phyloP scores from a whole-genome alignment of 177 flowering plant species.

The Vitis hybrid region DNA sequence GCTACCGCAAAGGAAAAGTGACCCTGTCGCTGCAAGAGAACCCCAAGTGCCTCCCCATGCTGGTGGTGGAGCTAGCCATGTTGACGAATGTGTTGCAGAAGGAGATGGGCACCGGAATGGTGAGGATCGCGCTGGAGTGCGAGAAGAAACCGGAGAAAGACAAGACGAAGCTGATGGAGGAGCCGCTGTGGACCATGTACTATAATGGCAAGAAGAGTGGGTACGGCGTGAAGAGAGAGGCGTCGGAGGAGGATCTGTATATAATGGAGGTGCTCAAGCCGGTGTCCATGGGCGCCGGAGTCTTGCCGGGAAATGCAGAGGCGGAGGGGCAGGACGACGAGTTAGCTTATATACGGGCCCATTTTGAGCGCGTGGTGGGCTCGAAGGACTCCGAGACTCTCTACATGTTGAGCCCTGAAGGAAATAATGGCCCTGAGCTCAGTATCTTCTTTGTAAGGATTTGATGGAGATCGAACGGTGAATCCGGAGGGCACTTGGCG shows the following conservation, averaged over 20 bases:
- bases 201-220: slow-evolving; percentile 78
- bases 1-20: slow-evolving; percentile 73
- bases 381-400: slow-evolving; percentile 77
- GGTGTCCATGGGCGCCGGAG: slow-evolving; percentile 91
- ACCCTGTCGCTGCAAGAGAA: slow-evolving; percentile 70
- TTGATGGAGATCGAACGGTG: slow-evolving; percentile 17
- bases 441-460: slow-evolving; percentile 75
- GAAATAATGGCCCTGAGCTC: slow-evolving; percentile 80
- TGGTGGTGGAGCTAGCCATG: slow-evolving; percentile 71
- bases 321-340: slow-evolving; percentile 61
- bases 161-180: slow-evolving; percentile 51
- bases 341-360: slow-evolving; percentile 72
- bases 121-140: slow-evolving; percentile 81
- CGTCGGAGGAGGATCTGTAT: slow-evolving; percentile 58
- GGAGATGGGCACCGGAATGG: slow-evolving; percentile 72
- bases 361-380: slow-evolving; percentile 73
- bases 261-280: slow-evolving; percentile 70
- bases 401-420: slow-evolving; percentile 83
- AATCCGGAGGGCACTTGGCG: too few species aligned
- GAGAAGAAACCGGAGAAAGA: slow-evolving; percentile 64
- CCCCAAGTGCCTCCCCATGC: slow-evolving; percentile 50
- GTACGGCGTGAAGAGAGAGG: slow-evolving; percentile 62
- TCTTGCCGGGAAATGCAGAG: slow-evolving; percentile 53
- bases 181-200: slow-evolving; percentile 82
- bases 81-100: slow-evolving; percentile 55